These are phyloP conservation scores for Hylodesmum podocarpum DNA, from an alignment of 306 rosid species.

Conservation along the genomic window DNA sequence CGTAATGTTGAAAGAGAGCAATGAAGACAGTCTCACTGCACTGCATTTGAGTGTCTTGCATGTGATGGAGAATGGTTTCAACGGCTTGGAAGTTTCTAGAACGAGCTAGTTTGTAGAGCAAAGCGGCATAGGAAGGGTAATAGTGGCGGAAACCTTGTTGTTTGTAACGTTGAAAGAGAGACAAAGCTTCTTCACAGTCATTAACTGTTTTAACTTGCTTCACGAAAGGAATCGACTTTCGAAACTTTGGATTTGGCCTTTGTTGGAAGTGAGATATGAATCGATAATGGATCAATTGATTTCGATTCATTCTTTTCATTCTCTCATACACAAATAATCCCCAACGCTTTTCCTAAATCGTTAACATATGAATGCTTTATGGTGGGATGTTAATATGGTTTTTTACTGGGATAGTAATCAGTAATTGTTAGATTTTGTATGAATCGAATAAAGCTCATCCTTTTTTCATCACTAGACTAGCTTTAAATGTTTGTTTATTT, in stretches of 20 bases:
- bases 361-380: no score
- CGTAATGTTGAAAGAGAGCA: constrained; percentile 73
- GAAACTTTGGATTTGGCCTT: constrained; percentile 30
- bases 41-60: constrained; percentile 47
- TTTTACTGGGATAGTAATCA: no score
- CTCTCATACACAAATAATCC: no score
- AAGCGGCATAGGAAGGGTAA: constrained; percentile 83
- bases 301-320: not conserved
- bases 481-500: no score
- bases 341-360: no score
- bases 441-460: no score
- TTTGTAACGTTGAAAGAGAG: constrained; percentile 59
- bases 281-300: constrained; percentile 20
- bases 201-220: constrained; percentile 47
- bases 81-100: constrained; percentile 61
- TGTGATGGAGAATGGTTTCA: constrained; percentile 51
- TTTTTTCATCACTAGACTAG: no score
- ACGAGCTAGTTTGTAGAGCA: constrained; percentile 81
- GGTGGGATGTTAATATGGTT: no score
- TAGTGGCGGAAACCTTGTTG: constrained; percentile 66
- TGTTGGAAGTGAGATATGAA: not conserved
- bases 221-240: constrained; percentile 59
- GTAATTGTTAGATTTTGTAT: no score
- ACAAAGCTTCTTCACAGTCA: constrained; percentile 66
- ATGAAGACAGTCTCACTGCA: constrained; percentile 68